Base-by-base conservation (phyloP, 2,329 filamentous ascomycete genomes). In the Scorias spongiosa region DNA sequence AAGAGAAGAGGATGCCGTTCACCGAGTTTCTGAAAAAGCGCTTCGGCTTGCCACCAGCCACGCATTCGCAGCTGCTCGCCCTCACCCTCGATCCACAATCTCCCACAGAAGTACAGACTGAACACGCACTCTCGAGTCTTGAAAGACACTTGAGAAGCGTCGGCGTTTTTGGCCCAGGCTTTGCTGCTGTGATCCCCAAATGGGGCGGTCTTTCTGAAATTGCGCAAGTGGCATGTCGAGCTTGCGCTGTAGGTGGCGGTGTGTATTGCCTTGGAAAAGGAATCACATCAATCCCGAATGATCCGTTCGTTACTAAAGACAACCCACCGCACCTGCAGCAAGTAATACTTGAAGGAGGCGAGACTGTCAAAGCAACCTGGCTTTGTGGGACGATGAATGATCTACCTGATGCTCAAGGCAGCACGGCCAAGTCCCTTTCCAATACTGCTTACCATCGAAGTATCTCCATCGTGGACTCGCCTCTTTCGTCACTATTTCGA, bases 191-290 rank as follows among this genome's bases (percentile, higher is more conserved):
- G 10, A 76, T 93, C 51, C 81, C 88, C 17, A 95, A 94, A 69
- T 98, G 87, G 81, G 89, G 89, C 40, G 87, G 89, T 26, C 71
- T 83, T 40, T 82, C 86, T 29, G 89, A 98, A 63, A 78, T 96
- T 47, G 78, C 84, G 28, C 89, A 98, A 67, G 87, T 94, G 18
- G 84, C 80, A 4, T 96, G 91, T 60, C 82, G 89, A 52, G 86
- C 89, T 34, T 80, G 81, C 48, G 89, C 89, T 15, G 91, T 98
- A 6, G 89, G 89, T 30, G 91, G 91, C 40, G 85, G 80, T 10
- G 76, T 93, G 2, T 96, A 96, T 64, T 84, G 94, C 60, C 75
- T 96, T 12, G 82, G 79, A 38, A 81, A 80, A 41, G 78, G 78
- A 9, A 66, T 91, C 43, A 61, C 72, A 39, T 40, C 38, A 14